Percentiles rank a stretch among this genome's conserved stretches.
phyloP scores from a whole-genome alignment of 345 rosid genomes.

The Syzygium aqueum region DNA sequence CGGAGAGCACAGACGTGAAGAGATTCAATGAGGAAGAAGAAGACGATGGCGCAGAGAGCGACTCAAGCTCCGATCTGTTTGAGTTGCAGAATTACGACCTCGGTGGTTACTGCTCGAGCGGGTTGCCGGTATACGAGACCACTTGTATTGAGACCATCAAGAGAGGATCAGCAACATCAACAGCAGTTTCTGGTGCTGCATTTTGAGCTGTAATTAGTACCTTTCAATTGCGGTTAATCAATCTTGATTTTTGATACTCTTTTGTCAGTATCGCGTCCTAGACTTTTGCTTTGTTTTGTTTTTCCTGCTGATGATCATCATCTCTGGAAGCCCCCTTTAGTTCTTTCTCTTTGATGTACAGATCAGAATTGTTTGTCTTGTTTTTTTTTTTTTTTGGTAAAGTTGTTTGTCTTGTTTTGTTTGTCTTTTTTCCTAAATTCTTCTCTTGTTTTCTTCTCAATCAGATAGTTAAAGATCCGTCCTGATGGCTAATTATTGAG shows the following conservation, averaged over 20 bases:
- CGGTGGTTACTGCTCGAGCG: constrained; percentile 41
- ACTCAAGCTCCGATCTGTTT: constrained; percentile 94
- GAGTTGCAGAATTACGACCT: constrained; percentile 78
- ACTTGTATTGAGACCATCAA: constrained; percentile 64
- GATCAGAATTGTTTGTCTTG: background rate
- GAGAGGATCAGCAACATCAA: constrained; percentile 38
- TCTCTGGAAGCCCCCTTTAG: background rate
- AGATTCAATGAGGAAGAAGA: constrained; percentile 14
- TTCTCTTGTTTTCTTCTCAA: background rate
- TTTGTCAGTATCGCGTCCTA: background rate
- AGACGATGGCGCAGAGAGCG: constrained; percentile 76
- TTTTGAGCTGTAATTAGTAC: background rate
- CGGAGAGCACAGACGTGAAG: constrained; percentile 1
- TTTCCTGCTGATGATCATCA: background rate
- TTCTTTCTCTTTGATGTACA: background rate
- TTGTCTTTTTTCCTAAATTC: background rate
- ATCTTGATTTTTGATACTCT: background rate
- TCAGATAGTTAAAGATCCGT: background rate
- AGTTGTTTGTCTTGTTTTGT: background rate
- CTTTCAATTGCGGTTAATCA: background rate
- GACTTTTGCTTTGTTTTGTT: background rate
- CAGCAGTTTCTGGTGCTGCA: constrained; percentile 28
- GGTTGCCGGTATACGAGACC: constrained; percentile 86
- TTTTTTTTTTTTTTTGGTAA: too few relatives aligned
- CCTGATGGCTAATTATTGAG: background rate